Conservation (phyloP, 2,329 filamentous ascomycete genomes). For the Trichoderma pleuroti region DNA sequence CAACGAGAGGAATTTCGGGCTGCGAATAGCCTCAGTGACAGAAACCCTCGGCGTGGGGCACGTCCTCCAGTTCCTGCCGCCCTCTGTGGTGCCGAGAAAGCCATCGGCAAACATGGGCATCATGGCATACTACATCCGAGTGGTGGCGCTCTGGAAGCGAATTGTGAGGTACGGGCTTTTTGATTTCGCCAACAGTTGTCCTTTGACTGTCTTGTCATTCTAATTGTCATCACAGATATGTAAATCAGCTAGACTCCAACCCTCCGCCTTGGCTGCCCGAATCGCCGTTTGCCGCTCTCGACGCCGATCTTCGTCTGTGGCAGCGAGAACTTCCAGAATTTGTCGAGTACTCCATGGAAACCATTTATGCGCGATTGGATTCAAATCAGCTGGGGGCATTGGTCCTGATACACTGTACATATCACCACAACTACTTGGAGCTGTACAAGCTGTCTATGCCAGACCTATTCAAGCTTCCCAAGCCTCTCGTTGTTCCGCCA, state of each 20-base stretch:
- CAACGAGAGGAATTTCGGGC: constrained; percentile 41
- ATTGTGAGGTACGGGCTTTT: constrained; percentile 32
- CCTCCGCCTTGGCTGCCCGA: constrained; percentile 42
- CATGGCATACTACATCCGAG: constrained; percentile 43
- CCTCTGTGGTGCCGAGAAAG: constrained; percentile 37
- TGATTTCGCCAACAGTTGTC: too few relatives aligned
- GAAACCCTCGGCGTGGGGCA: constrained; percentile 41
- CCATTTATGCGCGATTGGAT: constrained; percentile 45
- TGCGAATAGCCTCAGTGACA: constrained; percentile 39
- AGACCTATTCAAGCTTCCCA: constrained; percentile 41
- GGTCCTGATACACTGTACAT: constrained; percentile 45
- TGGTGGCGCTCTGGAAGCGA: constrained; percentile 40
- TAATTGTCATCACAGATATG: constrained; percentile 31
- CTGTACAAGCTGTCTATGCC: constrained; percentile 47
- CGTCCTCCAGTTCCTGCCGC: constrained; percentile 39
- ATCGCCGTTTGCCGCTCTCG: constrained; percentile 41
- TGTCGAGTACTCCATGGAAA: constrained; percentile 42
- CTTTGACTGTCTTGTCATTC: neutral
- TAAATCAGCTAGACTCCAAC: constrained; percentile 39
- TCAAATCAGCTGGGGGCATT: constrained; percentile 45
- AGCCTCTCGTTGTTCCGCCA: constrained; percentile 38
- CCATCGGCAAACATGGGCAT: constrained; percentile 43
- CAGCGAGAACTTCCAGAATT: constrained; percentile 41
- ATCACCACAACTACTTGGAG: constrained; percentile 44
- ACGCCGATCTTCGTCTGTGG: constrained; percentile 40